These are phyloP conservation scores for Colletotrichum sp. DNA, from an alignment of 2,329 filamentous ascomycete species.

Conservation along the genomic window DNA sequence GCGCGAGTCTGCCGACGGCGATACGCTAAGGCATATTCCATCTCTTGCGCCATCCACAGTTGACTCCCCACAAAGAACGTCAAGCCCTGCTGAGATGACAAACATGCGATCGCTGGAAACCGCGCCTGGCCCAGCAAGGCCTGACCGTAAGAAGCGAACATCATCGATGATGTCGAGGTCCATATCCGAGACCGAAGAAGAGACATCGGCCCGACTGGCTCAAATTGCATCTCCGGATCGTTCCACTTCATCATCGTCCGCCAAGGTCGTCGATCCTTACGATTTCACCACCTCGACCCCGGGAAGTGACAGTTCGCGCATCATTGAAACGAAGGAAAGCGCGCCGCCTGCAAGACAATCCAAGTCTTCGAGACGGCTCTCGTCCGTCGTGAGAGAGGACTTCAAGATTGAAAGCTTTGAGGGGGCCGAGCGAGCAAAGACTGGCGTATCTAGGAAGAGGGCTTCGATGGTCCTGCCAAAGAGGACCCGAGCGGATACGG, in stretches of 20 bases:
- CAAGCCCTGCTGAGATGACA: constrained; percentile 42
- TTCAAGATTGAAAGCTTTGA: constrained; percentile 30
- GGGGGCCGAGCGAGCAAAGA: constrained; percentile 28
- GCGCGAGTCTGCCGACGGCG: constrained; percentile 34
- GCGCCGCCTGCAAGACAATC: constrained; percentile 32
- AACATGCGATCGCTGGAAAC: constrained; percentile 36
- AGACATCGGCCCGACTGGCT: not conserved
- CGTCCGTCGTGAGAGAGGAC: constrained; percentile 42
- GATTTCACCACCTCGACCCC: constrained; percentile 59
- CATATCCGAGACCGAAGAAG: constrained; percentile 7
- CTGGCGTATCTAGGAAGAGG: constrained; percentile 38
- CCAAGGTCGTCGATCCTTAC: constrained; percentile 50
- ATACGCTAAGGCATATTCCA: constrained; percentile 36
- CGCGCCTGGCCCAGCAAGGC: constrained; percentile 37
- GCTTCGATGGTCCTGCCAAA: constrained; percentile 46
- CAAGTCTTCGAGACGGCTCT: constrained; percentile 42
- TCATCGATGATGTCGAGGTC: constrained; percentile 31
- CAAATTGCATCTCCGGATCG: not conserved
- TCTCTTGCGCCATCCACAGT: not conserved
- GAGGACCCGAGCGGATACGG: constrained; percentile 30
- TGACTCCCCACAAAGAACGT: not conserved
- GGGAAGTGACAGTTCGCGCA: constrained; percentile 21
- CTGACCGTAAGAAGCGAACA: constrained; percentile 45
- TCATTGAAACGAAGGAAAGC: constrained; percentile 30
- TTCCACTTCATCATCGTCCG: not conserved